Evolutionary conservation across 2,329 filamentous ascomycete genomes (phyloP).

Genomic region (Immersiporthe knoxdaviesiana): DNA sequence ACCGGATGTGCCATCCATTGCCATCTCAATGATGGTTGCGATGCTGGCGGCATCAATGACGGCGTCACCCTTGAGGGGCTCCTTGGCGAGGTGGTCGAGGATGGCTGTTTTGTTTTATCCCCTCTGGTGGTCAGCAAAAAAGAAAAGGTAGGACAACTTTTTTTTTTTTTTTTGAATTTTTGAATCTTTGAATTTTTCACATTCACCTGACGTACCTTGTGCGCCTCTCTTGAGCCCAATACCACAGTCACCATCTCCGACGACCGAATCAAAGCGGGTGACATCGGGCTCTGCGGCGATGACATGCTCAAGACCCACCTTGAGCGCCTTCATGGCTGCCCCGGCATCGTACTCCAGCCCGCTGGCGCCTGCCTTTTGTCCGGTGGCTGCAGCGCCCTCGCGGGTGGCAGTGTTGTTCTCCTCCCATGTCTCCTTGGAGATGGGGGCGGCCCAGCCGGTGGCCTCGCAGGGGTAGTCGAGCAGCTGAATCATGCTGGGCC

Average conservation of each 20-base stretch:
- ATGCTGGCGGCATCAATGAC: slow-evolving; percentile 57
- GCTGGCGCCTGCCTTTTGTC: slow-evolving; percentile 45
- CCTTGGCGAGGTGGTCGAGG: slow-evolving; percentile 51
- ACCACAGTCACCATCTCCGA: slow-evolving; percentile 90
- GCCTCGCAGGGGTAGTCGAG: slow-evolving; percentile 72
- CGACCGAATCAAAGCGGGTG: slow-evolving; percentile 76
- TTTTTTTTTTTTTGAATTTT: too few relatives aligned
- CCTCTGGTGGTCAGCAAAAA: slow-evolving; percentile 29
- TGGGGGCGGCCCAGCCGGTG: slow-evolving; percentile 69
- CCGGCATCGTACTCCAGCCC: slow-evolving; percentile 57
- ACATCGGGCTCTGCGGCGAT: slow-evolving; percentile 71
- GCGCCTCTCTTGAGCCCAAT: slow-evolving; percentile 84
- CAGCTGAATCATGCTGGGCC: slow-evolving; percentile 67
- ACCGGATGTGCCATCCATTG: slow-evolving; percentile 66
- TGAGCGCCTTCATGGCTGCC: slow-evolving; percentile 55
- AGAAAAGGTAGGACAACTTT: too few relatives aligned
- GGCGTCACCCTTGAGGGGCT: slow-evolving; percentile 53
- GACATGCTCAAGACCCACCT: slow-evolving; percentile 61
- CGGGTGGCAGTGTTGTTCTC: slow-evolving; percentile 53
- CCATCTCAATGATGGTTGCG: slow-evolving; percentile 57
- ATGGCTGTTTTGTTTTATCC: slow-evolving; percentile 56
- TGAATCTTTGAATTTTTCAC: background rate
- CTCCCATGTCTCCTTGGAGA: slow-evolving; percentile 67
- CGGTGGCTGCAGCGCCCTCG: slow-evolving; percentile 42
- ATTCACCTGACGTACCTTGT: slow-evolving; percentile 56